Percentiles rank a stretch among this genome's conserved stretches.
Conservation (phyloP, 768 basidiomycete genomes). For the Cystoderma amianthinum region DNA sequence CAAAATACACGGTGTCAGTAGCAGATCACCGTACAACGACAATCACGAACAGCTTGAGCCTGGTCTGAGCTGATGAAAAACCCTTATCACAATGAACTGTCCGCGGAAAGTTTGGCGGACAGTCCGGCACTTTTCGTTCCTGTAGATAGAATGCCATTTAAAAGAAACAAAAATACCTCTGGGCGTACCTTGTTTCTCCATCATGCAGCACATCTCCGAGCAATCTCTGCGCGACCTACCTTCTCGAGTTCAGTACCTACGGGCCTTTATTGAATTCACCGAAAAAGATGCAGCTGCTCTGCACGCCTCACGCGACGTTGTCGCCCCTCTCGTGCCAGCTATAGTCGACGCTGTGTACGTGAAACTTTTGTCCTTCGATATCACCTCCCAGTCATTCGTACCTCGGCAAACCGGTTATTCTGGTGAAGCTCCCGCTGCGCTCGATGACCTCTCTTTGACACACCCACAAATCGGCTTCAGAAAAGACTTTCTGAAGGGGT, state of each 20-base stretch:
- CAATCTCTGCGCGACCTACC: constrained; percentile 14
- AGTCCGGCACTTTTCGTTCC: too few relatives aligned
- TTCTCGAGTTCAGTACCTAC: constrained; percentile 28
- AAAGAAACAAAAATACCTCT: too few relatives aligned
- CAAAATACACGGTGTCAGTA: too few relatives aligned
- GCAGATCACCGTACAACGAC: too few relatives aligned
- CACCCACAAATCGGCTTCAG: constrained; percentile 31
- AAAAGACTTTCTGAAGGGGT: constrained; percentile 18
- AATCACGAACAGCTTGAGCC: too few relatives aligned
- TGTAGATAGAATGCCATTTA: too few relatives aligned
- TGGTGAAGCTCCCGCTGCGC: constrained; percentile 20
- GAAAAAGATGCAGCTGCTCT: constrained; percentile 24
- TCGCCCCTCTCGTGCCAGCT: constrained; percentile 25
- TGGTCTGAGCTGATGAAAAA: too few relatives aligned
- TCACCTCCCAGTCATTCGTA: constrained; percentile 19
- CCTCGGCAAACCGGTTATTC: constrained; percentile 22
- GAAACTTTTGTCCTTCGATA: constrained; percentile 26
- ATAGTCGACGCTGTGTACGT: constrained; percentile 30
- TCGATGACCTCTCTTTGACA: constrained; percentile 26
- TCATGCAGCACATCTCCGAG: constrained; percentile 15
- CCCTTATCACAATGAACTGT: too few relatives aligned
- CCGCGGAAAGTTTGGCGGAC: too few relatives aligned
- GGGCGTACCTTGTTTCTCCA: too few relatives aligned
- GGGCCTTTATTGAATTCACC: constrained; percentile 29
- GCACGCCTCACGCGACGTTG: constrained; percentile 21